These are phyloP conservation scores for Skeletonema tropicum DNA, from an alignment of 108 stramenopile species.

Conservation along the genomic window DNA sequence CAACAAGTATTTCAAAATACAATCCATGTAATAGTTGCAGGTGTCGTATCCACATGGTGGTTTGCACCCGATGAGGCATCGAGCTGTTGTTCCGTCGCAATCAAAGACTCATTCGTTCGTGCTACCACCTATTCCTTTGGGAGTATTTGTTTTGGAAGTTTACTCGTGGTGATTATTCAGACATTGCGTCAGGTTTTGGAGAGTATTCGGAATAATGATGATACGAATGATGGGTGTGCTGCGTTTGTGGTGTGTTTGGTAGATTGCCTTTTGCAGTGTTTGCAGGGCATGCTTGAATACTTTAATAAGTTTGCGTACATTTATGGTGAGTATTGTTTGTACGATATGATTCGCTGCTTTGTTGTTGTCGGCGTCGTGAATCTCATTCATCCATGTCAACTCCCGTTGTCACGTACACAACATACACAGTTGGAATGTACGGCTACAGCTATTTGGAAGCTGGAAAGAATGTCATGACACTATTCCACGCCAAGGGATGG, in stretches of 20 bases:
- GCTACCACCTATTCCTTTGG: conserved; percentile 87
- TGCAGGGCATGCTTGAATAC: conserved; percentile 62
- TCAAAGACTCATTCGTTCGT: conserved; percentile 58
- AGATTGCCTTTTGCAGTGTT: conserved; percentile 71
- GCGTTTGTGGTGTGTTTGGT: conserved; percentile 70
- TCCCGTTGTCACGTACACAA: neutral
- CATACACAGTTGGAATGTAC: conserved; percentile 74
- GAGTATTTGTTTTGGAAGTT: conserved; percentile 87
- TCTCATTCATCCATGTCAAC: neutral
- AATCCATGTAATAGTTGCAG: conserved; percentile 80
- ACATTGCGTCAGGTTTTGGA: conserved; percentile 65
- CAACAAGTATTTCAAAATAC: conserved; percentile 63
- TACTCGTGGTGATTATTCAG: conserved; percentile 84
- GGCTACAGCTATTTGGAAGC: conserved; percentile 80
- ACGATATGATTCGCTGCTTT: neutral
- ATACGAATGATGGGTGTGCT: conserved; percentile 49
- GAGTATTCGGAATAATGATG: conserved; percentile 49
- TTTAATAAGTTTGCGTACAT: conserved; percentile 88
- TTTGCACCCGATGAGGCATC: conserved; percentile 73
- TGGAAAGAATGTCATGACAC: conserved; percentile 65
- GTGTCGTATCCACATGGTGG: conserved; percentile 92
- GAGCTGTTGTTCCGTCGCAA: conserved; percentile 62
- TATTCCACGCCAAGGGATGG: conserved; percentile 89
- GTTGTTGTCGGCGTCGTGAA: neutral
- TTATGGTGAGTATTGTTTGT: conserved; percentile 28